Evolutionary conservation across 345 rosid species (phyloP), one percentile per base, ranked within the genome.

Genomic region (Capsella bursapastoris): DNA sequence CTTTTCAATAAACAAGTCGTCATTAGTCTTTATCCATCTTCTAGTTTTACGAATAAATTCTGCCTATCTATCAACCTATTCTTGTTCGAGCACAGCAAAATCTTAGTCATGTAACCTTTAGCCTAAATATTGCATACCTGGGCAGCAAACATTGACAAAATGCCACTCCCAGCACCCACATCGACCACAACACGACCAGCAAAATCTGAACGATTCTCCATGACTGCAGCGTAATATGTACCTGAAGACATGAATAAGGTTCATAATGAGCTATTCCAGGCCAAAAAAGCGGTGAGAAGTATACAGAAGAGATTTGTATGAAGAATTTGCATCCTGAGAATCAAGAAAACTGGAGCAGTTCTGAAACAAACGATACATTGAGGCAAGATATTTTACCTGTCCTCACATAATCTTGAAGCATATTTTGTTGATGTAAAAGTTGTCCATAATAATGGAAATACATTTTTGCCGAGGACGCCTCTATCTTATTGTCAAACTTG

Each of bases 141-240:
- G 48, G 99, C 99, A 72, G 99, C 99, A 84, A 95, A 95, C 79
- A 95, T 78, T 27, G 99, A 95, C 76, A 95, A 84, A 76, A 95
- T 95, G 53, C 99, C 99, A 78, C 99, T 95, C 43, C 99, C 99
- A 84, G 99, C 97, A 82, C 99, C 99, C 11, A 95, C 99, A 82
- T 95, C 99, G 61, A 95, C 91, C 67, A 95, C 97, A 63, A 95
- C 89, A 63, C 92, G 90, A 78, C 88, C 99, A 35, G 79, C 75
- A 86, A 95, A 92, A 84, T 95, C 99, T 32, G 70, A 85, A 61
- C 92, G 96, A 78, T 95, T 95, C 83, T 92, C 99, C 64, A 95
- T 90, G 57, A 95, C 93, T 37, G 99, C 97, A 78, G 97, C 97
- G 85, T 90, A 92, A 80, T 95, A 95, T 69, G 97, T 90, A 73